These are phyloP conservation scores for Polyporus tsugae DNA, from an alignment of 1,284 basidiomycete genomes.

Conservation along the genomic window DNA sequence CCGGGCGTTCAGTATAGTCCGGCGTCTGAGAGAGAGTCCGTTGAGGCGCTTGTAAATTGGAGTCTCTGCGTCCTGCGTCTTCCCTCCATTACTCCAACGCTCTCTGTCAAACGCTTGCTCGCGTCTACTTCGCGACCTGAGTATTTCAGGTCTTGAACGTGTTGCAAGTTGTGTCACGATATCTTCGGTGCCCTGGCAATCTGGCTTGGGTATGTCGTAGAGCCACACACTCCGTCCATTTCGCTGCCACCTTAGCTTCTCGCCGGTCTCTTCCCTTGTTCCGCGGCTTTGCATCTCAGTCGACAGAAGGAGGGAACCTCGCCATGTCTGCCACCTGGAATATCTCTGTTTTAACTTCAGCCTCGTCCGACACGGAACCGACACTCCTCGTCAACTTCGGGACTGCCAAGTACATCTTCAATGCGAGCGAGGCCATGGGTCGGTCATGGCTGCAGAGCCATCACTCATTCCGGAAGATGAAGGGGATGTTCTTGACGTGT, in stretches of 20 bases:
- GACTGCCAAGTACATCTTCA: conserved; percentile 85
- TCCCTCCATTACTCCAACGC: not conserved
- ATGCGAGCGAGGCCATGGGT: conserved; percentile 84
- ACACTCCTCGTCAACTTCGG: conserved; percentile 80
- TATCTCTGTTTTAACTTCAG: conserved; percentile 59
- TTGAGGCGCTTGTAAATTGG: not conserved
- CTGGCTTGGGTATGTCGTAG: conserved; percentile 34
- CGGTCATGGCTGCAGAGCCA: conserved; percentile 76
- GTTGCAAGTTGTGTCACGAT: conserved; percentile 5
- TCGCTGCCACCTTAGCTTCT: conserved; percentile 7
- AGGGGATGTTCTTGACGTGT: conserved; percentile 79
- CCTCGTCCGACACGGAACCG: conserved; percentile 82
- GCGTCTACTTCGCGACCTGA: not conserved
- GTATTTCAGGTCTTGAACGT: not conserved
- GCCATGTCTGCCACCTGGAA: conserved; percentile 61
- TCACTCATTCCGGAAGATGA: conserved; percentile 68
- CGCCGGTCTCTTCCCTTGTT: not conserved
- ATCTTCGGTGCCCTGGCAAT: conserved; percentile 6
- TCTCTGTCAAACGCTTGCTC: not conserved
- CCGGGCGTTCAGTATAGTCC: conserved; percentile 1
- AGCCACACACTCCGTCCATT: conserved; percentile 8
- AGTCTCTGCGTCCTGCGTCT: not conserved
- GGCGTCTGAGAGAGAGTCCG: not conserved
- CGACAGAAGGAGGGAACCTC: not conserved
- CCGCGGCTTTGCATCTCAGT: not conserved